Conservation (phyloP, 306 rosid species). For the cucumber (Cucumis sativus) region DNA sequence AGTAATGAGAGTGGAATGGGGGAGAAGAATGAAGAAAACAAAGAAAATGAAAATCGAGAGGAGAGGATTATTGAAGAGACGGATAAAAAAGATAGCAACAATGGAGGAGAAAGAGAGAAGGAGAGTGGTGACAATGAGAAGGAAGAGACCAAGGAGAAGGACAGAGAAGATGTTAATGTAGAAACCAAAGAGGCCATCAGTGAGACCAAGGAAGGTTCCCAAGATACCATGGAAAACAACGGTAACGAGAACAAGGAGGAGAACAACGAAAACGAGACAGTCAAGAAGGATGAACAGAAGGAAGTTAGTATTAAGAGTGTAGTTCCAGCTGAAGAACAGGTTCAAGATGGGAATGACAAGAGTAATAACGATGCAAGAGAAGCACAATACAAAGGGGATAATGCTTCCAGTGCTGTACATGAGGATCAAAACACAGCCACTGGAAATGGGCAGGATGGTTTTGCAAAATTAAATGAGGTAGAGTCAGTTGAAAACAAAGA, state of each 20-base stretch:
- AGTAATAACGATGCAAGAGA: constrained; percentile 46
- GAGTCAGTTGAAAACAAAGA: constrained; percentile 38
- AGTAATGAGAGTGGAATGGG: not conserved
- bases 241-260: constrained; percentile 14
- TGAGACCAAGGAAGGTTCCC: not conserved
- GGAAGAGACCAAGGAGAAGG: constrained; percentile 11
- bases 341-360: constrained; percentile 39
- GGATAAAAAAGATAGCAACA: not conserved
- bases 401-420: constrained; percentile 71
- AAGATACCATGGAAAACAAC: not conserved
- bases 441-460: constrained; percentile 22
- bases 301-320: constrained; percentile 37
- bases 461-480: constrained; percentile 23
- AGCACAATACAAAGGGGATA: constrained; percentile 61
- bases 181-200: constrained; percentile 13
- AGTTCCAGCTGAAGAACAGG: constrained; percentile 34
- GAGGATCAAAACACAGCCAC: constrained; percentile 23
- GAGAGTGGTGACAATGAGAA: not conserved
- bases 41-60: constrained; percentile 9
- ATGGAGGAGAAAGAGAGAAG: constrained; percentile 17
- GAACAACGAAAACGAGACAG: constrained; percentile 23
- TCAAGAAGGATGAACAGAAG: constrained; percentile 20
- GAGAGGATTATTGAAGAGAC: constrained; percentile 7
- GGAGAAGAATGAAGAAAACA: constrained; percentile 15
- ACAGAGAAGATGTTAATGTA: not conserved